phyloP scores from a whole-genome alignment of 345 rosid genomes.

The Chamaenerion angustifolium region DNA sequence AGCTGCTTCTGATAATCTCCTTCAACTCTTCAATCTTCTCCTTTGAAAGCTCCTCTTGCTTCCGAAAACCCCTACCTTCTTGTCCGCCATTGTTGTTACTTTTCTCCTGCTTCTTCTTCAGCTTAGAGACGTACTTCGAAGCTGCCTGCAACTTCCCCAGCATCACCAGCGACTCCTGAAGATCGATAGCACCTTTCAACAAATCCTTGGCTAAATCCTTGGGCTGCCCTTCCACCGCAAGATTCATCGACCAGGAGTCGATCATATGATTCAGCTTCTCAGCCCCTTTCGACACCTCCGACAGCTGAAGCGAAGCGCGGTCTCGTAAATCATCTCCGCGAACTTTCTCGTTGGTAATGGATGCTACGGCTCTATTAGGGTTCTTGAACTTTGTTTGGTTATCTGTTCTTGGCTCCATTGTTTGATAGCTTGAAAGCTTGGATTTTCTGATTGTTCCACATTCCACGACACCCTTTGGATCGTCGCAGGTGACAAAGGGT shows the following conservation, averaged over 20 bases:
- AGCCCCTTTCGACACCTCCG: conserved; percentile 69
- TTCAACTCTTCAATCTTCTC: conserved; percentile 56
- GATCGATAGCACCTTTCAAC: conserved; percentile 74
- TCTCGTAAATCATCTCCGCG: conserved; percentile 13
- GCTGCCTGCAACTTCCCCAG: conserved; percentile 69
- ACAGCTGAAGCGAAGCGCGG: conserved; percentile 51
- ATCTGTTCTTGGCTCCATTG: conserved; percentile 26
- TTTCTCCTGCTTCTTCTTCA: conserved; percentile 19
- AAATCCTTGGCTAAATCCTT: conserved; percentile 55
- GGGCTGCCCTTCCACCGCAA: conserved; percentile 22
- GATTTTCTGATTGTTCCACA: conserved; percentile 58
- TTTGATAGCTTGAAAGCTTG: conserved; percentile 20
- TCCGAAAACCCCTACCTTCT: conserved; percentile 20
- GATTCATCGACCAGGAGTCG: conserved; percentile 49
- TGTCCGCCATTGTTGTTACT: conserved; percentile 8
- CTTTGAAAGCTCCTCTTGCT: conserved; percentile 27
- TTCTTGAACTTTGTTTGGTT: conserved; percentile 13
- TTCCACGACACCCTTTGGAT: conserved; percentile 77
- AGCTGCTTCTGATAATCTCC: conserved; percentile 39
- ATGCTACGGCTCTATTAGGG: conserved; percentile 9
- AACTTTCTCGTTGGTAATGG: conserved; percentile 19
- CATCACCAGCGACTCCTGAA: conserved; percentile 73
- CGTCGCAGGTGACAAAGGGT: conserved; percentile 77
- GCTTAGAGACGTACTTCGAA: conserved; percentile 37
- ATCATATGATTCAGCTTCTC: conserved; percentile 60